Percentiles rank a stretch among this genome's conserved stretches.
Conservation (phyloP, 208 protist species). For the Blechomonas ayalai region DNA sequence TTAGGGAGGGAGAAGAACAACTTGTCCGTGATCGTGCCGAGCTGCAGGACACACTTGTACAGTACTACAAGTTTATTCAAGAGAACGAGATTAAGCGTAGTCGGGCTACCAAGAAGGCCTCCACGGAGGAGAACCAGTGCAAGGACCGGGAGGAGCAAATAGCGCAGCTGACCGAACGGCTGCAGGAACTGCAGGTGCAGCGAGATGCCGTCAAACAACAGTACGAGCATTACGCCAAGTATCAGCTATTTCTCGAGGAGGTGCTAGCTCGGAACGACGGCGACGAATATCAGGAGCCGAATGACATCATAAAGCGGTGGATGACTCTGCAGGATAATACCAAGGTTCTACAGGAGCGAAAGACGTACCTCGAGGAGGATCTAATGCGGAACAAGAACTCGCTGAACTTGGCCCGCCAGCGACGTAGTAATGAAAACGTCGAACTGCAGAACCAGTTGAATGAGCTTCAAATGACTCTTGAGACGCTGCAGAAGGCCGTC, state of each 20-base stretch:
- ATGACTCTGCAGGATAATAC: constrained; percentile 89
- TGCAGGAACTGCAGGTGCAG: constrained; percentile 43
- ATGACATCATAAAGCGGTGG: constrained; percentile 88
- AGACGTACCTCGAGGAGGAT: constrained; percentile 88
- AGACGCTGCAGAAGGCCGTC: constrained; percentile 78
- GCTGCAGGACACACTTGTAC: constrained; percentile 87
- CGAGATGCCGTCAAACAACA: constrained; percentile 45
- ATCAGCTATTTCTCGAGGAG: constrained; percentile 86
- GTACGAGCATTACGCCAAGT: constrained; percentile 70
- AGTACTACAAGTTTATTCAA: constrained; percentile 93
- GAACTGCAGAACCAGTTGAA: constrained; percentile 87
- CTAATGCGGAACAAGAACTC: constrained; percentile 84
- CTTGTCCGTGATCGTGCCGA: constrained; percentile 66
- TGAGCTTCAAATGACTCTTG: constrained; percentile 79
- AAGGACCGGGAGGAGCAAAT: constrained; percentile 86
- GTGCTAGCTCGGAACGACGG: constrained; percentile 85
- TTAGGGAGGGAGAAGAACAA: constrained; percentile 74
- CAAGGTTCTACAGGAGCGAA: constrained; percentile 85
- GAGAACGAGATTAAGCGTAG: constrained; percentile 90
- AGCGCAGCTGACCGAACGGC: constrained; percentile 39
- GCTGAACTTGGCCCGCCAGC: constrained; percentile 69
- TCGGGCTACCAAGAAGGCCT: constrained; percentile 80
- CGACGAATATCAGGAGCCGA: constrained; percentile 88
- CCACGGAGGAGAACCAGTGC: constrained; percentile 72
- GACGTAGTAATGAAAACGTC: constrained; percentile 79